These are phyloP conservation scores for Amniculicola lignicola DNA, from an alignment of 495 filamentous ascomycete species.

Conservation along the genomic window DNA sequence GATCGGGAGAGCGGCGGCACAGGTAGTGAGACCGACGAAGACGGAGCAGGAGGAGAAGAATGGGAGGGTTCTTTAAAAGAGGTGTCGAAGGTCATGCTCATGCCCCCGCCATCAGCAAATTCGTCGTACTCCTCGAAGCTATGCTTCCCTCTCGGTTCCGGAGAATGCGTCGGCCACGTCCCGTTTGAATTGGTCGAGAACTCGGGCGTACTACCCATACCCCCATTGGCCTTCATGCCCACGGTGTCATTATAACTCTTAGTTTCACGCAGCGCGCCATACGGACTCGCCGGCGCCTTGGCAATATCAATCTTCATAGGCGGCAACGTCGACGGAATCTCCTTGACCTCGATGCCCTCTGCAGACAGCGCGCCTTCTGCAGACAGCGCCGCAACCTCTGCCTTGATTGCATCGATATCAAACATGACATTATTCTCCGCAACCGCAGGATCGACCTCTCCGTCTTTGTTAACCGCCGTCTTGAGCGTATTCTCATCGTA, in stretches of 20 bases:
- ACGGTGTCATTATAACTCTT: conserved; percentile 37
- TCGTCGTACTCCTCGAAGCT: conserved; percentile 34
- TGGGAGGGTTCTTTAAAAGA: conserved; percentile 26
- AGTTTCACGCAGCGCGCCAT: conserved; percentile 23
- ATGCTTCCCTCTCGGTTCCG: too few relatives aligned
- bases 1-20: conserved; percentile 3
- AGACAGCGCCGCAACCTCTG: conserved; percentile 63
- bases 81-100: conserved; percentile 35
- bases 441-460: conserved; percentile 15
- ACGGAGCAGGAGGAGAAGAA: too few relatives aligned
- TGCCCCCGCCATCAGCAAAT: conserved; percentile 14
- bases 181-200: conserved; percentile 4
- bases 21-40: background rate
- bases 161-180: background rate
- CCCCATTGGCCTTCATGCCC: background rate
- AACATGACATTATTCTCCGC: conserved; percentile 67
- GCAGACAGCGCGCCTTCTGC: conserved; percentile 60
- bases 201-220: conserved; percentile 6
- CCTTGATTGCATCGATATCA: conserved; percentile 90
- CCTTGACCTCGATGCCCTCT: conserved; percentile 72
- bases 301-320: conserved; percentile 72
- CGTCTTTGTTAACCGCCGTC: conserved; percentile 40
- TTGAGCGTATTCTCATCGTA: conserved; percentile 62
- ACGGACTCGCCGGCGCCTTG: conserved; percentile 10
- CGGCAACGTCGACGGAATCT: conserved; percentile 83